Evolutionary conservation across 192 early-diverging fungal genomes (phyloP).

Genomic region (Jimgerdemannia lactiflua): DNA sequence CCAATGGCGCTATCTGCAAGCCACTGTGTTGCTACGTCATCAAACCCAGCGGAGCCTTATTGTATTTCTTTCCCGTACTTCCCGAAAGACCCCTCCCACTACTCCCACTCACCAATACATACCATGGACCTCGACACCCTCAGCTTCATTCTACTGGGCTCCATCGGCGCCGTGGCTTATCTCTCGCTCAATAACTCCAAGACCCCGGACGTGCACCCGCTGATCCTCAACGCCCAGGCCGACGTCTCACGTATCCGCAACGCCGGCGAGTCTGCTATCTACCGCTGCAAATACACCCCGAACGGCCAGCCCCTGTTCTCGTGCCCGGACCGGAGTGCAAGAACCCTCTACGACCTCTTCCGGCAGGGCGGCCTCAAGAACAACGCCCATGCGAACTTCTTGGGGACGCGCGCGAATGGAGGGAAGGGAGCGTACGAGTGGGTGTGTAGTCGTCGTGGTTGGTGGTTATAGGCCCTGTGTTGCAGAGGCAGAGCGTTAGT

Average conservation of each 20-base stretch:
- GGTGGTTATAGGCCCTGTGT: neutral
- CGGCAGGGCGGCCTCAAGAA: conserved; percentile 23
- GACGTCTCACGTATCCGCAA: conserved; percentile 43
- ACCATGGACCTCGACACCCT: conserved; percentile 48
- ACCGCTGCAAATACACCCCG: conserved; percentile 42
- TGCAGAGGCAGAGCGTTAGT: neutral
- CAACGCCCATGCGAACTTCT: conserved; percentile 5
- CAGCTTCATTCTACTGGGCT: conserved; percentile 33
- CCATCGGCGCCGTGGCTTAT: conserved; percentile 37
- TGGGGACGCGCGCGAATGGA: conserved; percentile 4
- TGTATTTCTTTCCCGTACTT: neutral
- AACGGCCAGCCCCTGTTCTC: conserved; percentile 33
- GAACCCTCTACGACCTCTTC: conserved; percentile 48
- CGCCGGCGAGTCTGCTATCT: conserved; percentile 48
- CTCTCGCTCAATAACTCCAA: conserved; percentile 33
- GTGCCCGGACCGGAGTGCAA: conserved; percentile 32
- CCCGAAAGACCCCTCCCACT: neutral
- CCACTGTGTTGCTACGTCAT: no score
- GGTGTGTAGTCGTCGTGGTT: conserved; percentile 14
- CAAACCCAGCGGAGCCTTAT: no score
- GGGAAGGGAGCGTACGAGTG: conserved; percentile 13
- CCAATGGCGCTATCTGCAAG: no score
- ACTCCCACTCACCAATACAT: neutral
- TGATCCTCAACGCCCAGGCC: conserved; percentile 51
- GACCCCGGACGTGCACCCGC: conserved; percentile 57